Base-by-base conservation (phyloP, 176 grass and related monocot species). In the Microstegium vimineum region DNA sequence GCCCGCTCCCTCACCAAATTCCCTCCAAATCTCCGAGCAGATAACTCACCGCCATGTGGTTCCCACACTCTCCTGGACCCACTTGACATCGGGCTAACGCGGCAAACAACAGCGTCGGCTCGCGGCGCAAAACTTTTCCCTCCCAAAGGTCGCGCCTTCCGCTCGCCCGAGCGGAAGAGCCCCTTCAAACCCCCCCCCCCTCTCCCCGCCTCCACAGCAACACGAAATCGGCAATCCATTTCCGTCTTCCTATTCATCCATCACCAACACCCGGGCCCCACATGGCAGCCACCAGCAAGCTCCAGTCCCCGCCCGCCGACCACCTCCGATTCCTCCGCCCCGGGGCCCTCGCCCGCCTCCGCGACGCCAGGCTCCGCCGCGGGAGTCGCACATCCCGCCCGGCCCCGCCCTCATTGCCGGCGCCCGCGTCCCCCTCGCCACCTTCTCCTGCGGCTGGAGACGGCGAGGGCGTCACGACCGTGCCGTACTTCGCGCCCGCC, bases 321-420 rank as follows among this genome's bases (percentile, higher is more conserved):
- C 86, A 93, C 90, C 94, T 65, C 62, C 87, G 87, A 10, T 97
- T 94, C 85, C 91, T 97, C 71, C 82, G 82, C 61, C 91, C 94
- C 6, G 87, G 89, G 4, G 94, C 94, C 25, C 89, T 94, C 52
- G 87, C 91, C 61, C 86, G 83, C 67, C 90, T 94, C 61, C 85
- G 91, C 18, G 91, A 97, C 80, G 81, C 71, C 71, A 84, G 86
- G 66, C 80, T 94, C 1, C 84, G 63, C 32, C 80, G 74, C 52
- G 65, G 40, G 11, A 70, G 57, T 10, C 45, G 42, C 3, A 2
- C 60, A 4, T 28, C 88, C 28, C 73, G 65, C 51, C 23, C 68
- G 61, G 46, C 85, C 4, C 43, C 82, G 18, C 66, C 91, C 10
- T 82, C 84, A 0, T 79, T 66, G 51, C 85, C 72, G 1, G 8